phyloP scores from a whole-genome alignment of 1,284 basidiomycete genomes.

The Boletus semigastroideus region DNA sequence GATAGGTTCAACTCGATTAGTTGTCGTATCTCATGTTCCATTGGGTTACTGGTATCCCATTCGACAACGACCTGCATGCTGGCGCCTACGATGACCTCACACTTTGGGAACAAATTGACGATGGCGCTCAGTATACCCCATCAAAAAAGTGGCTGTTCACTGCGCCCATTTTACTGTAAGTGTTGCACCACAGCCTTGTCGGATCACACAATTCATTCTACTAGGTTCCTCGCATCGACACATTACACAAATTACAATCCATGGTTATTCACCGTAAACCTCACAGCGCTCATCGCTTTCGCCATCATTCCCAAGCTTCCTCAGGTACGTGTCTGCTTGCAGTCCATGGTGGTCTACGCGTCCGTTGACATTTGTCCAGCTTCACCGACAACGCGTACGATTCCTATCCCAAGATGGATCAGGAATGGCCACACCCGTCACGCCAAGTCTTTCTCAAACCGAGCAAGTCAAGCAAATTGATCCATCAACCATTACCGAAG shows the following conservation, averaged over 20 bases:
- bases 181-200: constrained; percentile 19
- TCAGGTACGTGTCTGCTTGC: constrained; percentile 50
- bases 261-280: constrained; percentile 90
- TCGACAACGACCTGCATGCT: constrained; percentile 82
- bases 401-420: constrained; percentile 65
- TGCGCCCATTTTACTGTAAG: constrained; percentile 89
- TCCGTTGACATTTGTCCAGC: constrained; percentile 41
- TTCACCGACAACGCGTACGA: constrained; percentile 77
- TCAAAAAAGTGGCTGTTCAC: constrained; percentile 97
- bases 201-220: neutral
- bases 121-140: constrained; percentile 97
- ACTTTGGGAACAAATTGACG: constrained; percentile 99
- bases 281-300: constrained; percentile 73
- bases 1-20: constrained; percentile 44
- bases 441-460: constrained; percentile 47
- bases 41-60: constrained; percentile 96
- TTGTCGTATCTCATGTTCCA: constrained; percentile 98
- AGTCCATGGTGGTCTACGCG: constrained; percentile 4
- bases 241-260: constrained; percentile 98
- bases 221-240: constrained; percentile 93
- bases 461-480: constrained; percentile 22
- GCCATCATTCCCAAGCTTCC: constrained; percentile 97
- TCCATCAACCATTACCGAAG: constrained; percentile 35
- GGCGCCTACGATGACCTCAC: constrained; percentile 98
- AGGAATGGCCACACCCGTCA: constrained; percentile 63